Evolutionary conservation across 164 flowering plant genomes (phyloP).

Genomic region (Nymphaea colorata): DNA sequence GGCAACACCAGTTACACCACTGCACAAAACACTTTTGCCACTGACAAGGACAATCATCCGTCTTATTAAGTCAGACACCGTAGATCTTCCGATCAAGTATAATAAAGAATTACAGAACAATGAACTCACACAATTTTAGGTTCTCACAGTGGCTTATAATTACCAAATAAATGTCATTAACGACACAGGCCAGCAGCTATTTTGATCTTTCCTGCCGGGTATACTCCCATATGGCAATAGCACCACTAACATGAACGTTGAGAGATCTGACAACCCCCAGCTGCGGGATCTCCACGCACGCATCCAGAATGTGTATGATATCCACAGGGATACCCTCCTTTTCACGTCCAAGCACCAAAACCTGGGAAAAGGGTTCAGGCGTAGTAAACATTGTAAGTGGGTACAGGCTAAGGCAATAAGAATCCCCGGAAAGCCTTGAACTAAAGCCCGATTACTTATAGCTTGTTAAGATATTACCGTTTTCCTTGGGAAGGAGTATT

Average conservation of each 20-base stretch:
- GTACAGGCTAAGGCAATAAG: no score
- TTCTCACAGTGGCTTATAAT: no score
- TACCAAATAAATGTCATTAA: no score
- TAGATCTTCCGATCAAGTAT: no score
- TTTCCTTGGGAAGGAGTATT: slow-evolving; percentile 54
- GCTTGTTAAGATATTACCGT: slow-evolving; percentile 24
- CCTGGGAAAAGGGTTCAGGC: slow-evolving; percentile 27
- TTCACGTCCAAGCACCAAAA: slow-evolving; percentile 91
- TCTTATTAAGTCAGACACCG: no score
- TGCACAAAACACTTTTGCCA: no score
- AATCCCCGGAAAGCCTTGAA: no score
- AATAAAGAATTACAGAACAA: no score
- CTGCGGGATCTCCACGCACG: slow-evolving; percentile 94
- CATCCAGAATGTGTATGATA: slow-evolving; percentile 82
- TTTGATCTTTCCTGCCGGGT: slow-evolving; percentile 68
- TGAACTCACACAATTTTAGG: no score
- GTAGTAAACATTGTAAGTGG: background rate
- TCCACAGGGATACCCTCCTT: slow-evolving; percentile 98
- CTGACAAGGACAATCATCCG: no score
- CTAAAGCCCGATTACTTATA: no score
- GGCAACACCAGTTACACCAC: no score
- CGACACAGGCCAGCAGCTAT: slow-evolving; percentile 3
- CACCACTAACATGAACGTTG: slow-evolving; percentile 98
- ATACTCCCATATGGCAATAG: slow-evolving; percentile 96
- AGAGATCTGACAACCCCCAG: slow-evolving; percentile 91